Conservation (phyloP, 179 eudicot species). For the Gypsophila paniculata region DNA sequence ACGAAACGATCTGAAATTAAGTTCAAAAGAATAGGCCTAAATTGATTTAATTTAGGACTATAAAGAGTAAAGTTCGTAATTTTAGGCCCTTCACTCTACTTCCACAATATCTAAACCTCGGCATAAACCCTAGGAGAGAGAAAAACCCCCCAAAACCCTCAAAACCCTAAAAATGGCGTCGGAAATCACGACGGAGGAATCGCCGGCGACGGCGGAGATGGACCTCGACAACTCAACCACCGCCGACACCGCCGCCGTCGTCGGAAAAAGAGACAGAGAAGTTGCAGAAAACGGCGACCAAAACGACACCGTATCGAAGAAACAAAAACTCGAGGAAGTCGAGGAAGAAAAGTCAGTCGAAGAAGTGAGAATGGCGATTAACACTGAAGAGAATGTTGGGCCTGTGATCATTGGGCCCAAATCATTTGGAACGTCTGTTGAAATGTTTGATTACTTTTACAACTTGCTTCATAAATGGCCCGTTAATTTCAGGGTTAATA, state of each 20-base stretch:
- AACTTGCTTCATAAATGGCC: constrained; percentile 68
- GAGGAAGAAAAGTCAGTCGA: constrained; percentile 54
- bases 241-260: not conserved
- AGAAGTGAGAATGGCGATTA: constrained; percentile 40
- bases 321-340: constrained; percentile 33
- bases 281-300: constrained; percentile 21
- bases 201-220: constrained; percentile 34
- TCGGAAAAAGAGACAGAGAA: constrained; percentile 10
- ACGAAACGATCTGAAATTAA: too few relatives aligned
- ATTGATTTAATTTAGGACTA: too few relatives aligned
- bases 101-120: not conserved
- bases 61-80: too few relatives aligned
- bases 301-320: constrained; percentile 37
- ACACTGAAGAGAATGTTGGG: constrained; percentile 25
- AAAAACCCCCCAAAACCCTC: not conserved
- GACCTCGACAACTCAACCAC: constrained; percentile 23
- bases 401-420: constrained; percentile 61
- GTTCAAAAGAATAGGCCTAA: too few relatives aligned
- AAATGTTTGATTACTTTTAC: constrained; percentile 73
- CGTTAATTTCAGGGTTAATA: constrained; percentile 45
- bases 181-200: constrained; percentile 16
- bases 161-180: constrained; percentile 30
- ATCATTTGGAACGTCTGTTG: constrained; percentile 48
- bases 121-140: constrained; percentile 31
- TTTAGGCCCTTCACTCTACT: too few relatives aligned